A percentile compares a stretch with the other conserved stretches of the same genome.
These are phyloP conservation scores for Endothia cerciana DNA, from an alignment of 2,329 filamentous ascomycete genomes.

Conservation along the genomic window DNA sequence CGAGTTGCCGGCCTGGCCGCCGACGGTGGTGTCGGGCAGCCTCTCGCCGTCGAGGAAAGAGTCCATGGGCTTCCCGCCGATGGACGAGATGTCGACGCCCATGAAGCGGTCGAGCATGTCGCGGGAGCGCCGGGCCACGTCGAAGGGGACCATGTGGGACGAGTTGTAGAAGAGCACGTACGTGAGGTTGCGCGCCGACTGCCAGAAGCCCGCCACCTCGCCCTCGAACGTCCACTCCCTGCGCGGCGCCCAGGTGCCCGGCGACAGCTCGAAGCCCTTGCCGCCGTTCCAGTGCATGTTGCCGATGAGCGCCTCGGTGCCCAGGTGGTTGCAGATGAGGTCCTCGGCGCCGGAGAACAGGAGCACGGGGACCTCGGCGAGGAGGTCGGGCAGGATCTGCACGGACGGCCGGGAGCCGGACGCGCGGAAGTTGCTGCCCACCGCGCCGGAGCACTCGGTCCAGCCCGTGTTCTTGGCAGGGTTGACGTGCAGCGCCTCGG, in stretches of 20 bases:
- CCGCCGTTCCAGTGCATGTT: conserved; percentile 91
- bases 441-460: conserved; percentile 84
- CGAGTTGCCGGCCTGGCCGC: conserved; percentile 61
- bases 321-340: conserved; percentile 95
- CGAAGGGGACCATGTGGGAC: conserved; percentile 98
- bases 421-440: conserved; percentile 72
- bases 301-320: conserved; percentile 88
- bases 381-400: conserved; percentile 74
- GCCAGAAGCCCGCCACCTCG: conserved; percentile 86
- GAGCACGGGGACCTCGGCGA: conserved; percentile 76
- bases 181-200: conserved; percentile 91
- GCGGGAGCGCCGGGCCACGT: conserved; percentile 80
- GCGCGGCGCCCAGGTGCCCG: conserved; percentile 88
- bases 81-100: conserved; percentile 85
- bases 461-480: conserved; percentile 83
- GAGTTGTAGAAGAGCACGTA: conserved; percentile 96
- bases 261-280: conserved; percentile 85
- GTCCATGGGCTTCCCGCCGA: conserved; percentile 79
- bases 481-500: conserved; percentile 80
- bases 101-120: conserved; percentile 99
- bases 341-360: conserved; percentile 95
- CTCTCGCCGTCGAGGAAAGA: conserved; percentile 86
- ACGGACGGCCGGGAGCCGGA: conserved; percentile 74
- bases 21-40: conserved; percentile 75
- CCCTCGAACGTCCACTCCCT: conserved; percentile 94